These are phyloP conservation scores for Penicillium glabrum DNA, from an alignment of 2,329 filamentous ascomycete genomes.

Conservation along the genomic window DNA sequence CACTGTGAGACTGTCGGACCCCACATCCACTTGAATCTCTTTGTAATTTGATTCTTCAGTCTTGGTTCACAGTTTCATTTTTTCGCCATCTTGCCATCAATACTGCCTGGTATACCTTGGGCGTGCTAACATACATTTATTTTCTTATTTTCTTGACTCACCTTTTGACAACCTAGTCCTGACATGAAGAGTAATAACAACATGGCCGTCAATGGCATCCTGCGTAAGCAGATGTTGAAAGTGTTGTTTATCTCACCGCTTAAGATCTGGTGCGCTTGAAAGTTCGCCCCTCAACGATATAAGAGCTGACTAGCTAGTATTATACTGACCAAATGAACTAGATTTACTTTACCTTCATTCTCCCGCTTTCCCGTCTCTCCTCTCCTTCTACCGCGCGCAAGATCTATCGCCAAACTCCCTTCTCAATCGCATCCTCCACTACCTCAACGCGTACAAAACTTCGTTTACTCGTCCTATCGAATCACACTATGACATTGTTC, in stretches of 20 bases:
- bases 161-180: too few relatives aligned
- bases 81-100: too few relatives aligned
- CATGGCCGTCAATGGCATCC: slow-evolving; percentile 41
- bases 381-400: slow-evolving; percentile 91
- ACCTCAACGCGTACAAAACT: slow-evolving; percentile 92
- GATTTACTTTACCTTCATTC: slow-evolving; percentile 98
- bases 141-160: too few relatives aligned
- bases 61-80: too few relatives aligned
- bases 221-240: slow-evolving; percentile 76
- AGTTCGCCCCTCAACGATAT: too few relatives aligned
- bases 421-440: slow-evolving; percentile 74
- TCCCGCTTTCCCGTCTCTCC: slow-evolving; percentile 93
- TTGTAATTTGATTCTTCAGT: too few relatives aligned
- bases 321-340: slow-evolving; percentile 39
- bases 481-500: slow-evolving; percentile 92
- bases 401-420: slow-evolving; percentile 66
- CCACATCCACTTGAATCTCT: too few relatives aligned
- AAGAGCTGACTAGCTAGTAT: slow-evolving; percentile 23
- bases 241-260: slow-evolving; percentile 88
- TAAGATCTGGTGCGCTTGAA: slow-evolving; percentile 71
- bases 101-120: too few relatives aligned
- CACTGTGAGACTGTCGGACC: too few relatives aligned
- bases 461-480: slow-evolving; percentile 90
- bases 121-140: too few relatives aligned
- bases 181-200: too few relatives aligned